Percentiles rank a stretch among this genome's conserved stretches.
These are phyloP conservation scores for Oenanthe sinensis DNA, from an alignment of 129 eudicot species.

Conservation along the genomic window DNA sequence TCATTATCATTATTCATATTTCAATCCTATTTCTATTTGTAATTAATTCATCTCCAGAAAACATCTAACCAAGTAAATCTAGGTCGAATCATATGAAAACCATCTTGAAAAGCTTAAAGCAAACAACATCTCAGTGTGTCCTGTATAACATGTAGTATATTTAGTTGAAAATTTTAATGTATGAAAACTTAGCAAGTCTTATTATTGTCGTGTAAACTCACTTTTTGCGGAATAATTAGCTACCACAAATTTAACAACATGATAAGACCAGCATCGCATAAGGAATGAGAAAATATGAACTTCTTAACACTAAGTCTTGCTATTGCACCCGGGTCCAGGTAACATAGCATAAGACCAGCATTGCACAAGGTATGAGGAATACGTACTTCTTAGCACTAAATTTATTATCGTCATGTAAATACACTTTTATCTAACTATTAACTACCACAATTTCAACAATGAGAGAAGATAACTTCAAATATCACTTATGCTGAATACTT, in stretches of 20 bases:
- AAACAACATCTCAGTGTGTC: neutral
- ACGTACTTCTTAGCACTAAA: neutral
- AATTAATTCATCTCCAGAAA: neutral
- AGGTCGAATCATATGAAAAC: neutral
- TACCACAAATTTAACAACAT: neutral
- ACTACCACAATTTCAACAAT: neutral
- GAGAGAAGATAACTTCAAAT: neutral
- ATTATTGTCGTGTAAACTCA: neutral
- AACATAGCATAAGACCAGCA: neutral
- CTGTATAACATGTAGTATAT: neutral
- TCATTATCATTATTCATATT: neutral
- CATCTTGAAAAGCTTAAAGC: neutral
- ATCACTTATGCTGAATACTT: neutral
- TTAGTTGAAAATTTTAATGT: neutral
- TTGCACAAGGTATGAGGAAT: neutral
- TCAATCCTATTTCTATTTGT: neutral
- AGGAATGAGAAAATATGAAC: neutral
- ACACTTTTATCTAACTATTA: neutral
- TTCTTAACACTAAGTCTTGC: neutral
- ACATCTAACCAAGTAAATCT: neutral
- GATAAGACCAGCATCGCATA: neutral
- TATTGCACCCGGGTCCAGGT: too few relatives aligned
- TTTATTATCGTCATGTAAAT: neutral
- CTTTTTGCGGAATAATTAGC: neutral
- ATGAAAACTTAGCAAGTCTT: neutral